Percentiles rank a stretch among this genome's conserved stretches.
phyloP scores from a whole-genome alignment of 805 yeast species.

The Pichia nakasei region DNA sequence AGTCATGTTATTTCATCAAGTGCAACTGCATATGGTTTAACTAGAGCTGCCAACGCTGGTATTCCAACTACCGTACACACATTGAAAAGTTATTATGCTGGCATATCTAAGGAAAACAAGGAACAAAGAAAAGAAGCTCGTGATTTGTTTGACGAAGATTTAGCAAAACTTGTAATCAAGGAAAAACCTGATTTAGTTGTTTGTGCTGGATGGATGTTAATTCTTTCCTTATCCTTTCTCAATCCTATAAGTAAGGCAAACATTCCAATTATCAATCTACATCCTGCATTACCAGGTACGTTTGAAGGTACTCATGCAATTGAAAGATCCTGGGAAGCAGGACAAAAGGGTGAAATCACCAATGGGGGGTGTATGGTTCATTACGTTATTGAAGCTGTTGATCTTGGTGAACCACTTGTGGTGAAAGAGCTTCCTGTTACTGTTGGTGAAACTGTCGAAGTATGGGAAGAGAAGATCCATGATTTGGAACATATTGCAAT shows the following conservation, averaged over 20 bases:
- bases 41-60: slow-evolving; percentile 59
- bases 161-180: slow-evolving; percentile 55
- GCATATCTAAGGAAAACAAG: slow-evolving; percentile 60
- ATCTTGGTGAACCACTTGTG: slow-evolving; percentile 82
- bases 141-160: slow-evolving; percentile 63
- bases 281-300: slow-evolving; percentile 95
- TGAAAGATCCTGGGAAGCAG: slow-evolving; percentile 92
- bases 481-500: slow-evolving; percentile 80
- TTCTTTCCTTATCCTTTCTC: slow-evolving; percentile 70
- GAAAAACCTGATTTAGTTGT: slow-evolving; percentile 78
- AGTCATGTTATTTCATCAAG: slow-evolving; percentile 80
- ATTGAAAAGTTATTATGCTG: slow-evolving; percentile 65
- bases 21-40: slow-evolving; percentile 77
- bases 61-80: slow-evolving; percentile 71
- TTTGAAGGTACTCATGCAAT: slow-evolving; percentile 97
- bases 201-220: slow-evolving; percentile 98
- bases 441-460: slow-evolving; percentile 68
- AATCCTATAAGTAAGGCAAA: slow-evolving; percentile 49
- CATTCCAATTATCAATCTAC: slow-evolving; percentile 82
- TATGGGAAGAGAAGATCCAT: slow-evolving; percentile 79
- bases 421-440: slow-evolving; percentile 68
- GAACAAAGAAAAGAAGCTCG: slow-evolving; percentile 53
- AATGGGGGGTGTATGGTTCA: slow-evolving; percentile 96
- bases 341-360: slow-evolving; percentile 68
- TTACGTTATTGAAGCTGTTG: slow-evolving; percentile 92